Percentiles rank a stretch among this genome's conserved stretches.
phyloP scores from a whole-genome alignment of 345 rosid genomes.

The Gossypium anomalum region DNA sequence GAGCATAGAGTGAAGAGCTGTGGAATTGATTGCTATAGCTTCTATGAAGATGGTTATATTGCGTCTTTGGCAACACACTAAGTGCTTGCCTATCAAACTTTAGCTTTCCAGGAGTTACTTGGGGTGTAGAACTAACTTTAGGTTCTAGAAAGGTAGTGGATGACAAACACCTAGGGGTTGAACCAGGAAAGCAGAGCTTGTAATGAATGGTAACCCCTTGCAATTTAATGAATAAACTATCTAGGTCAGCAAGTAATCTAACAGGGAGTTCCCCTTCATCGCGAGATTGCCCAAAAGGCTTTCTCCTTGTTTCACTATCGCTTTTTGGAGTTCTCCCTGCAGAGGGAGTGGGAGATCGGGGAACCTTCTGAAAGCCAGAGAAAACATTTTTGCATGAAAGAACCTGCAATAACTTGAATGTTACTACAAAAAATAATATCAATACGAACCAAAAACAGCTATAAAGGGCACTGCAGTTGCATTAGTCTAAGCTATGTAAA shows the following conservation, averaged over 20 bases:
- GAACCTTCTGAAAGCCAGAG: slow-evolving; percentile 82
- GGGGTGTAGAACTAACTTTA: slow-evolving; percentile 39
- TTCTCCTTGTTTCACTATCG: slow-evolving; percentile 64
- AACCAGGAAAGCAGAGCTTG: slow-evolving; percentile 68
- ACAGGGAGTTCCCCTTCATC: slow-evolving; percentile 66
- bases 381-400: slow-evolving; percentile 81
- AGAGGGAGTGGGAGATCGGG: slow-evolving; percentile 80
- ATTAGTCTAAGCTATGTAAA: neutral
- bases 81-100: slow-evolving; percentile 56
- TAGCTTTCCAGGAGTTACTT: slow-evolving; percentile 47
- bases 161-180: slow-evolving; percentile 45
- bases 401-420: slow-evolving; percentile 41
- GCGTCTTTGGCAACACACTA: slow-evolving; percentile 43
- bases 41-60: slow-evolving; percentile 52
- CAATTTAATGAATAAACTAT: slow-evolving; percentile 62
- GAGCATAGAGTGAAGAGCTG: slow-evolving; percentile 65
- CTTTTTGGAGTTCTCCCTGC: slow-evolving; percentile 62
- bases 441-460: neutral
- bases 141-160: slow-evolving; percentile 45
- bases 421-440: neutral
- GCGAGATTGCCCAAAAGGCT: slow-evolving; percentile 38
- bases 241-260: slow-evolving; percentile 72
- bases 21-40: slow-evolving; percentile 76
- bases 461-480: neutral
- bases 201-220: slow-evolving; percentile 72